Evolutionary conservation across 2,329 filamentous ascomycete species (phyloP), one percentile per base, ranked within the genome.

Genomic region (Monosporascus sp.): DNA sequence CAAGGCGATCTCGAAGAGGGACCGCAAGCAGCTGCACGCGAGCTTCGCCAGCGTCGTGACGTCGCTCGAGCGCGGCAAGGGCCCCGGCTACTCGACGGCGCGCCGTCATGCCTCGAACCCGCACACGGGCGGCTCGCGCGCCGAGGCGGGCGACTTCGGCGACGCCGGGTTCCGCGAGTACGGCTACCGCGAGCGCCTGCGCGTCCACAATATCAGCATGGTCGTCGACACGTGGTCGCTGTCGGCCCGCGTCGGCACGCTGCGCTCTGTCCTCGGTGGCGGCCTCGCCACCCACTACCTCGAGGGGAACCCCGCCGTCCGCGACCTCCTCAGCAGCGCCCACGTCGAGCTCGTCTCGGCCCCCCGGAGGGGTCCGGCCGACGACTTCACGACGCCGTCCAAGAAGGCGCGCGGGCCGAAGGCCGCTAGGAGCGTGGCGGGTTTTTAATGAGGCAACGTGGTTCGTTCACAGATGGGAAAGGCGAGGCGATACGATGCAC

Each of bases 61-160:
- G 0, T 82, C 79, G 2, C 70, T 82, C 2, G 78, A 82, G 62
- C 73, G 74, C 3, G 76, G 78, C 41, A 77, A 78, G 41, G 80
- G 80, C 0, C 80, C 80, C 0, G 77, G 73, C 37, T 83, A 81
- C 60, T 80, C 79, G 7, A 79, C 74, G 1, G 77, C 79, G 2
- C 66, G 69, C 7, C 68, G 70, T 52, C 71, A 60, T 64, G 69
- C 63, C 37, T 71, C 53, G 40, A 75, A 77, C 53, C 73, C 74
- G 2, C 70, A 78, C 53, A 74, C 72, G 0, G 72, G 72, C 20
- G 68, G 71, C 4, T 67, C 66, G 3, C 72, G 72, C 54, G 63
- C 67, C 5, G 75, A 35, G 11, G 31, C 31, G 31, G 31, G 31
- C 4, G 31, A 74, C 38, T 66, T 65, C 27, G 70, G 72, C 3